Evolutionary conservation across 2,329 filamentous ascomycete genomes (phyloP).

Genomic region (Bisporella sp.): DNA sequence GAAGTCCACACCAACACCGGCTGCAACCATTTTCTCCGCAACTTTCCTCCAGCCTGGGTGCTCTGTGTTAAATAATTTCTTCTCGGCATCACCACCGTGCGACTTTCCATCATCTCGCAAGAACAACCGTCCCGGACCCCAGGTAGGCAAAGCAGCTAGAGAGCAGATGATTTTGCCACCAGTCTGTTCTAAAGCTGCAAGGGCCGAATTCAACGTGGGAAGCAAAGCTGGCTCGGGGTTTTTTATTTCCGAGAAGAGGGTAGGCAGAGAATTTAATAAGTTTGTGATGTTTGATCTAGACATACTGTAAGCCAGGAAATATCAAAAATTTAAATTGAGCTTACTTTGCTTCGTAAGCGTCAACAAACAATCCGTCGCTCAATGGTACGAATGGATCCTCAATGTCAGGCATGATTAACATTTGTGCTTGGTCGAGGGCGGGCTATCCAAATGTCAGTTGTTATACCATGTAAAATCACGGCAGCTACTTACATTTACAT

Average conservation of each 20-base stretch:
- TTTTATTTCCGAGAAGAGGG: constrained; percentile 81
- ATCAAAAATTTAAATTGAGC: constrained; percentile 13
- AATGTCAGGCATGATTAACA: constrained; percentile 97
- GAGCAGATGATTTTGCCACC: constrained; percentile 92
- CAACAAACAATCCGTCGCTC: constrained; percentile 87
- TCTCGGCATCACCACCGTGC: constrained; percentile 80
- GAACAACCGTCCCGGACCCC: constrained; percentile 79
- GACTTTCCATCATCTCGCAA: constrained; percentile 85
- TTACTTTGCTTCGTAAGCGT: constrained; percentile 80
- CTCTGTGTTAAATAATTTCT: constrained; percentile 86
- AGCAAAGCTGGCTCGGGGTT: constrained; percentile 86
- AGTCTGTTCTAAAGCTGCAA: constrained; percentile 77
- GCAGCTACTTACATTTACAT: constrained; percentile 62
- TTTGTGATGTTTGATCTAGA: constrained; percentile 68
- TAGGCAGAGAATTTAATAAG: constrained; percentile 77
- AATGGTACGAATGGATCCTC: constrained; percentile 94
- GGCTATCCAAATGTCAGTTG: constrained; percentile 38
- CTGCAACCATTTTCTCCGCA: constrained; percentile 79
- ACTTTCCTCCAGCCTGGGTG: constrained; percentile 82
- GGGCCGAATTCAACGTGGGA: constrained; percentile 73
- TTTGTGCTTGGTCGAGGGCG: constrained; percentile 78
- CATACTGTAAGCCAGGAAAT: constrained; percentile 2
- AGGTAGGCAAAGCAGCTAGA: constrained; percentile 80
- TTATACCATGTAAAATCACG: not conserved
- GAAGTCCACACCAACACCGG: constrained; percentile 85